Evolutionary conservation across 208 protist genomes (phyloP).

Genomic region (Acanthamoeba triangularis): DNA sequence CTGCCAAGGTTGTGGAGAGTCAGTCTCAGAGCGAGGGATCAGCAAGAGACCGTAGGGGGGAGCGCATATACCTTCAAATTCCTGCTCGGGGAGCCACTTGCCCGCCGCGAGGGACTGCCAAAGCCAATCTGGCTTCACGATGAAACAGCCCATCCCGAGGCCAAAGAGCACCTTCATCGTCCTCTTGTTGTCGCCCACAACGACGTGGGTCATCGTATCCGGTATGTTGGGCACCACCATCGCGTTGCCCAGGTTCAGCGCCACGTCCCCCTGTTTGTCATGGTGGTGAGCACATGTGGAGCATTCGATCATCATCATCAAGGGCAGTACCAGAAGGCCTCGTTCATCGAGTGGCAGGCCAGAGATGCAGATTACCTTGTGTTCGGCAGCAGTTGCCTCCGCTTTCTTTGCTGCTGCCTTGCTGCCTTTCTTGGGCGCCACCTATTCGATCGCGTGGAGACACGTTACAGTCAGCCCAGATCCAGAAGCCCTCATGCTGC

Average conservation of each 20-base stretch:
- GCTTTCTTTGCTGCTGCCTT: no score
- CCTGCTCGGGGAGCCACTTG: neutral
- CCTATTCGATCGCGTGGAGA: no score
- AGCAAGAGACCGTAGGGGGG: no score
- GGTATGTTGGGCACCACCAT: neutral
- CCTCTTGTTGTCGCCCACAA: neutral
- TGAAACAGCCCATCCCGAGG: neutral
- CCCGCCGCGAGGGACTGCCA: neutral
- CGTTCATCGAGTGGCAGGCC: no score
- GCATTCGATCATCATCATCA: no score
- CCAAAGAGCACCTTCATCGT: conserved; percentile 45
- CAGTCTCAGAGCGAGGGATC: neutral
- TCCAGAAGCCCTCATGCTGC: no score
- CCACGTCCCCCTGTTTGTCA: neutral
- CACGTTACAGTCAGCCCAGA: no score
- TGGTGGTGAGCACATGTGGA: no score
- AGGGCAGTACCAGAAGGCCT: no score
- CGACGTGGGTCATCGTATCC: neutral
- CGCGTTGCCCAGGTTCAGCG: neutral
- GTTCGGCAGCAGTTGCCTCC: no score
- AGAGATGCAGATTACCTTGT: no score
- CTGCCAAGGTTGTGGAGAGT: neutral
- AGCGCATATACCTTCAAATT: neutral
- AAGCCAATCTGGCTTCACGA: neutral
- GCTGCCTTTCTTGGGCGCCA: no score